Evolutionary conservation across 2,329 filamentous ascomycete species (phyloP).

Genomic region (Aspergillus brunneoviolaceus): DNA sequence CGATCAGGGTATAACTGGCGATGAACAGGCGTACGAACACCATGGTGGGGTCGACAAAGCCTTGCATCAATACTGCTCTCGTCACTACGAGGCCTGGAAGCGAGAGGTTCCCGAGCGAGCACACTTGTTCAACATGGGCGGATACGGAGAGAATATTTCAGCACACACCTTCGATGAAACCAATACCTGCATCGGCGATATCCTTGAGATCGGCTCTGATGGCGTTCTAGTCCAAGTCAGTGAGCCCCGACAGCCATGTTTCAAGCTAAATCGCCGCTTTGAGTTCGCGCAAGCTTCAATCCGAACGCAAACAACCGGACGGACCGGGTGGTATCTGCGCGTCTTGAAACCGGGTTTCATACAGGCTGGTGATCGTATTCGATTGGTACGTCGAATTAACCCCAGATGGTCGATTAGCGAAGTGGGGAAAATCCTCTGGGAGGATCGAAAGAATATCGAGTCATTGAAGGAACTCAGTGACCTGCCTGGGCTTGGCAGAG

Average conservation of each 20-base stretch:
- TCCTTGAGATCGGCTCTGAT: constrained; percentile 52
- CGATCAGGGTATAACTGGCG: not conserved
- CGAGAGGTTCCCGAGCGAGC: constrained; percentile 49
- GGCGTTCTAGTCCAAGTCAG: constrained; percentile 58
- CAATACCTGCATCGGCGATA: constrained; percentile 65
- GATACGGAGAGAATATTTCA: not conserved
- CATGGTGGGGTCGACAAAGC: constrained; percentile 66
- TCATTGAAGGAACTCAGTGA: not conserved
- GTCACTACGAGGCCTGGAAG: constrained; percentile 59
- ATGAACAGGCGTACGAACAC: constrained; percentile 45
- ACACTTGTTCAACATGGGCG: constrained; percentile 36
- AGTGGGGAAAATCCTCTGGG: not conserved
- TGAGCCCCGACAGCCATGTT: constrained; percentile 64
- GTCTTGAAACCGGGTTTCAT: constrained; percentile 58
- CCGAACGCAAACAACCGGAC: constrained; percentile 55
- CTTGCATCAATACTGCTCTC: constrained; percentile 60
- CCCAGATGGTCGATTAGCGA: not conserved
- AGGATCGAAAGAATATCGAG: not conserved
- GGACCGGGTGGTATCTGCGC: constrained; percentile 67
- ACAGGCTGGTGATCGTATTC: not conserved
- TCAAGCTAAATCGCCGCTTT: constrained; percentile 69
- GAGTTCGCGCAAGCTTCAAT: constrained; percentile 62
- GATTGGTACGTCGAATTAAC: not conserved
- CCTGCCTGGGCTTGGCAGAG: not conserved
- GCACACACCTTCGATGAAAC: constrained; percentile 52